Percentiles rank a stretch among this genome's conserved stretches.
These are phyloP conservation scores for Wakefieldia striispora DNA, from an alignment of 768 basidiomycete species.

Conservation along the genomic window DNA sequence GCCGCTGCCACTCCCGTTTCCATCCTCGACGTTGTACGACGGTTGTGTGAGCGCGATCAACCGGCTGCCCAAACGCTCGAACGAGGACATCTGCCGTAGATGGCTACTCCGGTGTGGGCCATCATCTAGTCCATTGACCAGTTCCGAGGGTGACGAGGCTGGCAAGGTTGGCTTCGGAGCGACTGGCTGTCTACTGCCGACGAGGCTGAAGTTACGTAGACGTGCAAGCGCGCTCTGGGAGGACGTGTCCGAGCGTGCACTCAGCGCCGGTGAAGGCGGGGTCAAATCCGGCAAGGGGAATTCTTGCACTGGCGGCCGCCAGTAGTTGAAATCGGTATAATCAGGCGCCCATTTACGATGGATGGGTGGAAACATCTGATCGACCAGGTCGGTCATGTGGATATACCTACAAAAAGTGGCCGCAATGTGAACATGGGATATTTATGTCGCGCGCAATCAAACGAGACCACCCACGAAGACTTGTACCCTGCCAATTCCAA, in stretches of 20 bases:
- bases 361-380: conserved; percentile 99
- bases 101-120: conserved; percentile 39
- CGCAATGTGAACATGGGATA: neutral
- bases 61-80: conserved; percentile 66
- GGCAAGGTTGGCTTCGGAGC: conserved; percentile 27
- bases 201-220: conserved; percentile 75
- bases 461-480: conserved; percentile 64
- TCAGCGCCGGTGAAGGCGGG: conserved; percentile 91
- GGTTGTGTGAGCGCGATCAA: conserved; percentile 48
- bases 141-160: conserved; percentile 28
- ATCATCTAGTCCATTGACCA: neutral
- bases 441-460: neutral
- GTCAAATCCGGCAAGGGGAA: conserved; percentile 75
- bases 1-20: conserved; percentile 27
- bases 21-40: conserved; percentile 25
- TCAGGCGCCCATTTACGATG: conserved; percentile 85
- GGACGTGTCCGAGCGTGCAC: conserved; percentile 88
- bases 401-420: conserved; percentile 65
- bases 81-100: conserved; percentile 71
- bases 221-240: conserved; percentile 70
- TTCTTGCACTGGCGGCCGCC: conserved; percentile 80
- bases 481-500: conserved; percentile 97
- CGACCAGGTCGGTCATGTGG: conserved; percentile 98
- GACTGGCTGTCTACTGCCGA: conserved; percentile 43
- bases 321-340: conserved; percentile 96